A percentile compares a stretch with the other conserved stretches of the same genome.
These are phyloP conservation scores for Trypanosoma mega DNA, from an alignment of 208 protist genomes.

Conservation along the genomic window DNA sequence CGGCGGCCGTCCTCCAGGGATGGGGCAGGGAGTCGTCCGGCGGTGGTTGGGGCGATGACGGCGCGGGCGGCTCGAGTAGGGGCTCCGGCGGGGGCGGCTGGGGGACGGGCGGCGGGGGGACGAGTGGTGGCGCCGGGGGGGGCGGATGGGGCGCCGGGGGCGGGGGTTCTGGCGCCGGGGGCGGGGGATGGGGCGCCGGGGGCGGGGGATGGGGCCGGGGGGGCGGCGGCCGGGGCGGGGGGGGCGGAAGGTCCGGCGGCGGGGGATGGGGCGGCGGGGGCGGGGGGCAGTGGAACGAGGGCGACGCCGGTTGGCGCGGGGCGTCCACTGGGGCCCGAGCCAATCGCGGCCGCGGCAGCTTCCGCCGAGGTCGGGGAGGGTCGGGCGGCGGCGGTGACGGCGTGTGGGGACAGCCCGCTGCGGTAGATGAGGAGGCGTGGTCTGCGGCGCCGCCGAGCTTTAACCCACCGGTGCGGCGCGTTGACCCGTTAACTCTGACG, in stretches of 20 bases:
- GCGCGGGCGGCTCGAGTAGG: constrained; percentile 14
- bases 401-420: constrained; percentile 67
- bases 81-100: constrained; percentile 12
- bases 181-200: constrained; percentile 28
- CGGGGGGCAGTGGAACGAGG: constrained; percentile 25
- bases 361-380: constrained; percentile 24
- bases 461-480: constrained; percentile 74
- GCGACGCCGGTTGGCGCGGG: constrained; percentile 27
- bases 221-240: constrained; percentile 24
- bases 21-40: constrained; percentile 47
- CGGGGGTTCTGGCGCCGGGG: constrained; percentile 22
- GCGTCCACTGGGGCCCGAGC: constrained; percentile 32
- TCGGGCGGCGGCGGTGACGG: constrained; percentile 20
- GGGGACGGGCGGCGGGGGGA: constrained; percentile 6
- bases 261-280: constrained; percentile 28
- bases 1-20: constrained; percentile 42
- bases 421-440: constrained; percentile 78
- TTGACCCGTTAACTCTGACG: constrained; percentile 87
- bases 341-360: constrained; percentile 39
- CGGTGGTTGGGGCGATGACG: constrained; percentile 11
- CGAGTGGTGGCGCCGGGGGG: constrained; percentile 12
- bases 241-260: constrained; percentile 14
- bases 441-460: constrained; percentile 79
- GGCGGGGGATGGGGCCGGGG: constrained; percentile 17
- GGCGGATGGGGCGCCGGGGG: constrained; percentile 28